Evolutionary conservation across 176 grass and related monocot species (phyloP), one percentile per base, ranked within the genome.

Genomic region (Chrysopogon serrulatus): DNA sequence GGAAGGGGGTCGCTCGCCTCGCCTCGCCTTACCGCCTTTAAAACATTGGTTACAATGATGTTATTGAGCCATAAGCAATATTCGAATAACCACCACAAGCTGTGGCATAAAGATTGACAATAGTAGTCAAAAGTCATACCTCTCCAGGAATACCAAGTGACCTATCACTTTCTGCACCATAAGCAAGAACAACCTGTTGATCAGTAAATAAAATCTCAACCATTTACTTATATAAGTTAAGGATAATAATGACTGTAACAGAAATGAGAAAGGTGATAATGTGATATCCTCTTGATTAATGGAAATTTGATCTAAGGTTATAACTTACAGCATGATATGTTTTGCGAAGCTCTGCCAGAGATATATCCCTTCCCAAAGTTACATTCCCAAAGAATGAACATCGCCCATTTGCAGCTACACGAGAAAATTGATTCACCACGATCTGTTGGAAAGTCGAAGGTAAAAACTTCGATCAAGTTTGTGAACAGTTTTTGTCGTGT

Each of bases 361-460:
- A 90, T 42, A 98, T 42, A 83, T 87, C 90, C 63, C 63, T 88
- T 74, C 96, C 96, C 39, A 98, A 64, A 57, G 91, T 85, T 53
- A 98, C 85, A 91, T 98, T 95, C 44, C 96, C 93, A 62, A 93
- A 93, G 87, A 95, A 95, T 66, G 87, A 90, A 65, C 90, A 98
- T 54, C 91, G 82, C 4, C 53, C 80, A 27, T 95, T 87, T 56
- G 82, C 80, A 88, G 96, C 91, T 86, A 93, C 89, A 80, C 89
- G 91, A 98, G 96, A 92, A 87, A 95, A 98, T 82, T 98, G 93
- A 65, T 98, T 95, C 84, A 98, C 89, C 79, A 98, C 93, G 86
- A 98, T 93, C 96, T 95, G 96, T 90, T 79, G 71, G 45, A 88
- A 93, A 54, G 34, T 91, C 77, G 80, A 76, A 68, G 33, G 48